Conservation (phyloP, 139 green algal species). For the Pseudopediastrum boryanum region DNA sequence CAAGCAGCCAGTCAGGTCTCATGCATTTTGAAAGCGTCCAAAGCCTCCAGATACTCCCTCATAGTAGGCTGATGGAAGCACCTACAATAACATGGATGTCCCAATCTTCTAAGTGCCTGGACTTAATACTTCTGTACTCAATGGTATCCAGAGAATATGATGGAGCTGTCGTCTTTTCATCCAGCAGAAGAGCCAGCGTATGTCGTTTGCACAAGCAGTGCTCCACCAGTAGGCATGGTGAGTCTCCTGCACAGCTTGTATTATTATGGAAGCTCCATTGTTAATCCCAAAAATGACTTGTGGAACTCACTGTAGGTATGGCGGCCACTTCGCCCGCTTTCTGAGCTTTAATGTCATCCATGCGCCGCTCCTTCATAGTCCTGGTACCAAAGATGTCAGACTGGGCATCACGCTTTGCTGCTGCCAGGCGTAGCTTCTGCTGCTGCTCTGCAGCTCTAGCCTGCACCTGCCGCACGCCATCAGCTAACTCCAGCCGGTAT, state of each 20-base stretch:
- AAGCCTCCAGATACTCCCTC: background rate
- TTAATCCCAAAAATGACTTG: background rate
- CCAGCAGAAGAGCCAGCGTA: background rate
- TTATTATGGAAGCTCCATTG: background rate
- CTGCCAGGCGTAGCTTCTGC: background rate
- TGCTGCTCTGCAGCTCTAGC: slow-evolving; percentile 12
- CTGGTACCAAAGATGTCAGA: slow-evolving; percentile 59
- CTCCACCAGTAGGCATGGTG: background rate
- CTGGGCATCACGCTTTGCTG: slow-evolving; percentile 43
- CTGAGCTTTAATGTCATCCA: slow-evolving; percentile 44
- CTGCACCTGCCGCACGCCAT: slow-evolving; percentile 47
- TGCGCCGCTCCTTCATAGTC: slow-evolving; percentile 54
- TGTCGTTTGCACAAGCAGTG: background rate
- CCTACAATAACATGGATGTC: background rate
- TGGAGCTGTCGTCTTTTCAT: too few relatives aligned
- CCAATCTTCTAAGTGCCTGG: background rate
- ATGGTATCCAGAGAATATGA: too few relatives aligned
- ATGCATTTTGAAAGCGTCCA: background rate
- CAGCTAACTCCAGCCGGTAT: slow-evolving; percentile 58
- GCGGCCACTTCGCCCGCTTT: slow-evolving; percentile 21
- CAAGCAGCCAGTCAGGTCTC: background rate
- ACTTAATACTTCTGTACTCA: too few relatives aligned
- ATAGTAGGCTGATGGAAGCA: background rate
- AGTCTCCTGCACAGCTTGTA: background rate
- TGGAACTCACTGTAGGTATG: slow-evolving; percentile 36